phyloP scores from a whole-genome alignment of 768 basidiomycete genomes.

The Crepidotus variabilis region DNA sequence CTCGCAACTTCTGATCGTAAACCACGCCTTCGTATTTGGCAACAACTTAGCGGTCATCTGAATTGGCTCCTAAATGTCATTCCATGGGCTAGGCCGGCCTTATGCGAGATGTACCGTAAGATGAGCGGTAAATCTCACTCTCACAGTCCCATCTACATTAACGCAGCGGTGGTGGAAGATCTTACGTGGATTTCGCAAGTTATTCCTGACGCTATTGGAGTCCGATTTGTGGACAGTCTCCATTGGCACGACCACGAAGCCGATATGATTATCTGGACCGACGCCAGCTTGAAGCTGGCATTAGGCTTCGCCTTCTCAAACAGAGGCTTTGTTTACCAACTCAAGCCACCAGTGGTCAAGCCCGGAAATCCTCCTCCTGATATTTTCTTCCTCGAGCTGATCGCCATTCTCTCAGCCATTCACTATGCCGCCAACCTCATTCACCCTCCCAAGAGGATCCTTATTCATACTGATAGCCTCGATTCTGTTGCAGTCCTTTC shows the following conservation, averaged over 20 bases:
- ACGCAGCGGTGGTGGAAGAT: constrained; percentile 17
- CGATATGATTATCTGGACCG: constrained; percentile 1
- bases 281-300: constrained; percentile 7
- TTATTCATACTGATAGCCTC: constrained; percentile 24
- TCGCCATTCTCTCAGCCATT: constrained; percentile 8
- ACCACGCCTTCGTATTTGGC: constrained; percentile 2
- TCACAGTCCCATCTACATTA: constrained; percentile 19
- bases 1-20: not conserved
- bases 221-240: not conserved
- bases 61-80: constrained; percentile 32
- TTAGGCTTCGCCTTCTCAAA: not conserved
- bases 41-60: constrained; percentile 22
- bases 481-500: constrained; percentile 27
- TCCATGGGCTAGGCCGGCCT: constrained; percentile 21
- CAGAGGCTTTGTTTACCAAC: not conserved
- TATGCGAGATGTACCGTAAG: constrained; percentile 24
- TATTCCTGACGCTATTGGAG: constrained; percentile 2
- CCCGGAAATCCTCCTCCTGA: not conserved
- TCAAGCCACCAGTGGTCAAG: not conserved
- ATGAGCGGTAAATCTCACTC: constrained; percentile 13
- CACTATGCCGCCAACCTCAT: not conserved
- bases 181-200: constrained; percentile 25
- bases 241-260: constrained; percentile 6
- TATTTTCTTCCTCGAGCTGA: constrained; percentile 9
- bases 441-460: not conserved